Evolutionary conservation across 352 stramenopile genomes (phyloP), one percentile per base, ranked within the genome.

Genomic region (Peronospora tabacina): DNA sequence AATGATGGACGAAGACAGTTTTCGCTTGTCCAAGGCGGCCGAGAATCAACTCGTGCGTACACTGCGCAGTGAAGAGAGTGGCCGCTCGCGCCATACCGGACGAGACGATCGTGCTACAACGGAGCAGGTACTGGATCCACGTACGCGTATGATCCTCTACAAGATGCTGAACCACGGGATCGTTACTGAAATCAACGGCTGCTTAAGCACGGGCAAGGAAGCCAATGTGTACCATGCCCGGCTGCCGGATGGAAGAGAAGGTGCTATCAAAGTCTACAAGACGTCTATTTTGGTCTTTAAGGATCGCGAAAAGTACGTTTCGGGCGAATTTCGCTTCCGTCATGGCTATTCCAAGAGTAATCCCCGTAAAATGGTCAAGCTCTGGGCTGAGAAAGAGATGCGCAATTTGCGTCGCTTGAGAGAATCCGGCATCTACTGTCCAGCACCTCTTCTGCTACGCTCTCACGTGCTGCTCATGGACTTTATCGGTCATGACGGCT

Each of bases 361-460:
- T 72, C 96, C 96, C 9, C 87, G 96, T 35, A 99, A 99, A 72
- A 99, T 99, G 96, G 96, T 99, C 54, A 98, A 98, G 66, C 77
- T 98, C 16, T 99, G 97, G 97, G 96, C 97, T 5, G 96, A 99
- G 72, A 99, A 99, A 69, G 97, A 99, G 75, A 96, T 98, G 81
- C 81, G 96, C 37, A 99, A 99, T 61, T 88, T 99, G 44, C 86
- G 90, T 15, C 80, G 96, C 0, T 83, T 99, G 19, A 69, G 80
- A 29, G 75, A 87, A 15, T 85, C 92, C 1, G 90, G 86, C 29
- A 96, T 99, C 44, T 76, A 74, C 15, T 97, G 79, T 40, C 96
- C 97, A 0, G 55, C 72, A 29, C 95, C 95, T 4, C 84, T 98
- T 50, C 70, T 98, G 42, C 75, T 99, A 39, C 97, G 97, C 47